These are phyloP conservation scores for Penstemon eatonii DNA, from an alignment of 257 asterid species.

Conservation along the genomic window DNA sequence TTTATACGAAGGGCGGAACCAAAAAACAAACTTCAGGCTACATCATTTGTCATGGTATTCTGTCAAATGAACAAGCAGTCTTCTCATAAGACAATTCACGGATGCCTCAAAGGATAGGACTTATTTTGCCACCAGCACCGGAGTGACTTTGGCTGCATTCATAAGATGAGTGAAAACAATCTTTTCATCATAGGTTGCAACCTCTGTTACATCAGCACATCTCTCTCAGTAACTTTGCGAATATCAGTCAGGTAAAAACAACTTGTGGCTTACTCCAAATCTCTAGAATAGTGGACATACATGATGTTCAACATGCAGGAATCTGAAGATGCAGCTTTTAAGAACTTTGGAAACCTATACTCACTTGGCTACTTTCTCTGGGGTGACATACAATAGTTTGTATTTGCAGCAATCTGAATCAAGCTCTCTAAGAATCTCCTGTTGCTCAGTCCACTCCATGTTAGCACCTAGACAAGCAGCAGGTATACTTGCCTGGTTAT, in stretches of 20 bases:
- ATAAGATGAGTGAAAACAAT: too few relatives aligned
- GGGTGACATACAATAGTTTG: slow-evolving; percentile 93
- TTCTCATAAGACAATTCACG: too few relatives aligned
- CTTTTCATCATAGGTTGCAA: too few relatives aligned
- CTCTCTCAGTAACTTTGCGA: slow-evolving; percentile 4
- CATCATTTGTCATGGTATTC: not conserved
- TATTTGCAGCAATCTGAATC: slow-evolving; percentile 68
- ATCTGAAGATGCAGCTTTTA: not conserved
- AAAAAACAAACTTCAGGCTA: not conserved
- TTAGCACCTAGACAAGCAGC: slow-evolving; percentile 94
- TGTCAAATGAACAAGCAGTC: not conserved
- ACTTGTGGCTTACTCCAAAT: not conserved
- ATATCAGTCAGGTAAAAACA: slow-evolving; percentile 17
- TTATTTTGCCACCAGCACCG: too few relatives aligned
- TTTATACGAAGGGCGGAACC: not conserved
- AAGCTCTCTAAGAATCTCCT: slow-evolving; percentile 92
- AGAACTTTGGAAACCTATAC: slow-evolving; percentile 33
- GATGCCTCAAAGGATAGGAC: too few relatives aligned
- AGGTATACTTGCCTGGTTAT: slow-evolving; percentile 76
- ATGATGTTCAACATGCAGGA: slow-evolving; percentile 14
- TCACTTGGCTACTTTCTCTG: slow-evolving; percentile 94
- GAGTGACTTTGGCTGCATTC: too few relatives aligned
- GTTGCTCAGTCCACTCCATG: slow-evolving; percentile 97
- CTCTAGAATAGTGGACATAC: slow-evolving; percentile 1
- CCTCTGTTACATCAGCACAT: not conserved